Evolutionary conservation across 352 stramenopile genomes (phyloP).

Genomic region (Phytopythium boreale): DNA sequence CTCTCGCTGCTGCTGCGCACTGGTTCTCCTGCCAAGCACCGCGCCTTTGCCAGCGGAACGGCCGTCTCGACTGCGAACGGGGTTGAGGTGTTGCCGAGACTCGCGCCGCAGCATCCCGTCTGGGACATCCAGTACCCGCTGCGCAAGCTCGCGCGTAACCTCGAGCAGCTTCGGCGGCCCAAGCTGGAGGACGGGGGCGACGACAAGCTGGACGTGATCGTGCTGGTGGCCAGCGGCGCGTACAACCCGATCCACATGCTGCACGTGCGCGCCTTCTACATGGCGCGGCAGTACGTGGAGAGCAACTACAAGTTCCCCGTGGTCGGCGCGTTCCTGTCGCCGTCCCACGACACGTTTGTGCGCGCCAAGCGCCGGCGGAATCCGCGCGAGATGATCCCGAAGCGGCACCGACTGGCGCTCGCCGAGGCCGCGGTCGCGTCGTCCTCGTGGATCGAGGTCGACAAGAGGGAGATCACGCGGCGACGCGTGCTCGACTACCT

Average conservation of each 20-base stretch:
- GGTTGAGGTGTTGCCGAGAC: conserved; percentile 18
- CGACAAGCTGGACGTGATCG: conserved; percentile 50
- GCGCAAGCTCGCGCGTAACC: conserved; percentile 63
- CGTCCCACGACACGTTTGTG: conserved; percentile 73
- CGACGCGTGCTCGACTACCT: conserved; percentile 72
- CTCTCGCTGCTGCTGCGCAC: conserved; percentile 38
- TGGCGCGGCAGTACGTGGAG: conserved; percentile 72
- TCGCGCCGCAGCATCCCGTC: conserved; percentile 26
- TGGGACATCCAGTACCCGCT: conserved; percentile 72
- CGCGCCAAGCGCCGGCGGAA: conserved; percentile 68
- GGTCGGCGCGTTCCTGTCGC: conserved; percentile 74
- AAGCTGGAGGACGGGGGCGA: background rate
- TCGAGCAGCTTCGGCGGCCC: conserved; percentile 35
- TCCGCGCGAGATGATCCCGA: conserved; percentile 75
- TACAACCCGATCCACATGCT: conserved; percentile 84
- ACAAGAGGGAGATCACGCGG: conserved; percentile 83
- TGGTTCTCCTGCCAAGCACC: conserved; percentile 59
- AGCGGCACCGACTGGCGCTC: conserved; percentile 56
- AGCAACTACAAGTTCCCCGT: conserved; percentile 78
- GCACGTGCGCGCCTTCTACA: conserved; percentile 73
- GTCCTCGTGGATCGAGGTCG: conserved; percentile 80
- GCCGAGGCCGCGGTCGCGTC: conserved; percentile 62
- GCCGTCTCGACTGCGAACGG: background rate
- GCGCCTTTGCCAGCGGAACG: conserved; percentile 11
- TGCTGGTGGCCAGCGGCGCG: conserved; percentile 67